These are phyloP conservation scores for Trametes cubensis DNA, from an alignment of 768 basidiomycete species.

Conservation along the genomic window DNA sequence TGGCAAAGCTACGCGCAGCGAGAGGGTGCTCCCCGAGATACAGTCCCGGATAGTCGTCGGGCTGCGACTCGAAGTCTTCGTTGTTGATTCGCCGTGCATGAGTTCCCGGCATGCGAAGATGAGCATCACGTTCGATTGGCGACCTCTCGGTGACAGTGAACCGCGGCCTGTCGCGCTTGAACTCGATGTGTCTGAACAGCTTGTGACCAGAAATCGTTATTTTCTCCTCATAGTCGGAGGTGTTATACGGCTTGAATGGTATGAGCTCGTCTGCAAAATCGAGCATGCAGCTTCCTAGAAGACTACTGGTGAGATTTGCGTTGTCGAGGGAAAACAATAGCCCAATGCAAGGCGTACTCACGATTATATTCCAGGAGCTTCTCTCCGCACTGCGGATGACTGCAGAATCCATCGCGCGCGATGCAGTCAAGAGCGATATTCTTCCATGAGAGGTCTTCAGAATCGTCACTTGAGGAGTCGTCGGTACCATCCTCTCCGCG, in stretches of 20 bases:
- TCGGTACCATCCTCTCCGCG: too few species aligned
- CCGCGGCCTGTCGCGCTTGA: background rate
- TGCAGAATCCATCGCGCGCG: constrained; percentile 13
- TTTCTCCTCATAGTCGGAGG: background rate
- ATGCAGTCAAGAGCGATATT: constrained; percentile 9
- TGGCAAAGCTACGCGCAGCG: constrained; percentile 5
- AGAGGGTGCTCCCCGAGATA: constrained; percentile 3
- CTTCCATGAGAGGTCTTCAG: constrained; percentile 10
- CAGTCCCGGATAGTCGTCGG: background rate
- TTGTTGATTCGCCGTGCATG: background rate
- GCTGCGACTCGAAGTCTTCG: background rate
- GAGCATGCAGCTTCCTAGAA: too few species aligned
- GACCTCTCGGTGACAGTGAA: background rate
- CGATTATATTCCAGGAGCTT: constrained; percentile 10
- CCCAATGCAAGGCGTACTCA: background rate
- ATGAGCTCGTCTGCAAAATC: background rate
- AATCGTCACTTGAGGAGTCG: too few species aligned
- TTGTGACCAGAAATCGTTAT: background rate
- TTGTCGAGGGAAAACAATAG: too few species aligned
- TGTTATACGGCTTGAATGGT: background rate
- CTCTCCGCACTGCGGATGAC: constrained; percentile 16
- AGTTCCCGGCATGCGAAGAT: background rate
- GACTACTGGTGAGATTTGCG: too few species aligned
- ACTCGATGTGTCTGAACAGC: background rate
- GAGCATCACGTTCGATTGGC: background rate